Conservation (phyloP, 2,329 filamentous ascomycete species). For the Aureobasidium sp. region DNA sequence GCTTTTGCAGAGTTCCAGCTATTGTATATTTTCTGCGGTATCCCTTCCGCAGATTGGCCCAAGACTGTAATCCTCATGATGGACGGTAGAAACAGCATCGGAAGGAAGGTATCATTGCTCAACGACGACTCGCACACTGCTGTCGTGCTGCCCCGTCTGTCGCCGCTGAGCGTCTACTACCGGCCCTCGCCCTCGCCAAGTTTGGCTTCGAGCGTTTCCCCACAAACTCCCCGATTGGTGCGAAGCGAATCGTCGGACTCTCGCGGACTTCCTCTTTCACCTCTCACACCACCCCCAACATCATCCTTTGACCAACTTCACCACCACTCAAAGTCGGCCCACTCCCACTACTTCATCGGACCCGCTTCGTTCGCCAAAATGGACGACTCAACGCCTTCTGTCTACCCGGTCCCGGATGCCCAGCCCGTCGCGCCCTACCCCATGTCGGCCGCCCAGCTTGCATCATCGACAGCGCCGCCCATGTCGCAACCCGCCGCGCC, state of each 20-base stretch:
- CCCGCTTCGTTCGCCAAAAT: constrained; percentile 21
- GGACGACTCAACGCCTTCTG: constrained; percentile 26
- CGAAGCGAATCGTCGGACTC: constrained; percentile 41
- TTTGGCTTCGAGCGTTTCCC: constrained; percentile 33
- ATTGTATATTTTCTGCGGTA: not conserved
- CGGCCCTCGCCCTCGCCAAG: constrained; percentile 29
- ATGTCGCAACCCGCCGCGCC: constrained; percentile 13
- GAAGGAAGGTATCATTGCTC: constrained; percentile 42
- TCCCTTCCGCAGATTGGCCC: not conserved
- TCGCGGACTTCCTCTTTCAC: constrained; percentile 34
- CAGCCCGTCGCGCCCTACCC: constrained; percentile 24
- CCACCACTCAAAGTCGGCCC: constrained; percentile 16
- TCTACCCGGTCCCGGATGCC: constrained; percentile 29
- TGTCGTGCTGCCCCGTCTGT: constrained; percentile 13
- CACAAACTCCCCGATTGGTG: constrained; percentile 37
- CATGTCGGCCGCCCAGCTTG: constrained; percentile 19
- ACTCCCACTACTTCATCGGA: constrained; percentile 15
- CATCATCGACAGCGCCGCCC: constrained; percentile 11
- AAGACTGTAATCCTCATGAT: constrained; percentile 30
- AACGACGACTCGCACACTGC: constrained; percentile 33
- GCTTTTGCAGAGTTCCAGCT: too few species aligned
- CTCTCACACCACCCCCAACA: constrained; percentile 36
- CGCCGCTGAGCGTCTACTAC: constrained; percentile 22
- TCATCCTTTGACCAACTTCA: constrained; percentile 20
- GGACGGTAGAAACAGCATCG: constrained; percentile 44